Evolutionary conservation across 768 basidiomycete species (phyloP).

Genomic region (Trametes maxima): DNA sequence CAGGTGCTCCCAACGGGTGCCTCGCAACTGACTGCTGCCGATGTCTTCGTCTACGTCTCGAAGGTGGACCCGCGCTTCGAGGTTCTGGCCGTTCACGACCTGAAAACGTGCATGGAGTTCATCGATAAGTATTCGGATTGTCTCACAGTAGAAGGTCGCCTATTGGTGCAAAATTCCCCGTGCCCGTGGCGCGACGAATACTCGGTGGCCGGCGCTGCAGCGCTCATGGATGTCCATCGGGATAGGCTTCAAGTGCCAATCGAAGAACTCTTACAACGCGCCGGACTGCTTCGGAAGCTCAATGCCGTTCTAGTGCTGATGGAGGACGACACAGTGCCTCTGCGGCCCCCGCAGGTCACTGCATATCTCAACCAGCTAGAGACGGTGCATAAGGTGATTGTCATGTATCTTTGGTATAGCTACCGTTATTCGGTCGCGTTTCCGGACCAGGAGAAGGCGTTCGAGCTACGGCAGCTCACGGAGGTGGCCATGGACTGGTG

Average conservation of each 20-base stretch:
- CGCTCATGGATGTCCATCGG: slow-evolving; percentile 48
- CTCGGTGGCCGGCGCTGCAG: slow-evolving; percentile 37
- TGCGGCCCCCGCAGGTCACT: slow-evolving; percentile 4
- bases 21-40: slow-evolving; percentile 45
- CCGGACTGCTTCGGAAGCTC: slow-evolving; percentile 45
- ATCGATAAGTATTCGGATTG: slow-evolving; percentile 44
- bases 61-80: slow-evolving; percentile 47
- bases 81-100: slow-evolving; percentile 32
- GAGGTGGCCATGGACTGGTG: slow-evolving; percentile 72
- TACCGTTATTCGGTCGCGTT: slow-evolving; percentile 73
- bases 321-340: slow-evolving; percentile 13
- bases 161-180: slow-evolving; percentile 53
- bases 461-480: slow-evolving; percentile 56
- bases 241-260: slow-evolving; percentile 47
- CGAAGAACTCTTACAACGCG: slow-evolving; percentile 36
- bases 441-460: slow-evolving; percentile 52
- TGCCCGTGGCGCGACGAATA: slow-evolving; percentile 51
- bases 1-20: slow-evolving; percentile 47
- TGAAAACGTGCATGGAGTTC: slow-evolving; percentile 40
- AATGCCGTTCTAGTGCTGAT: slow-evolving; percentile 43
- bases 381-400: slow-evolving; percentile 71
- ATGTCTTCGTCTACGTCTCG: slow-evolving; percentile 53
- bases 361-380: slow-evolving; percentile 51
- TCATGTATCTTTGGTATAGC: slow-evolving; percentile 84
- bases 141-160: slow-evolving; percentile 48